Conservation (phyloP, 352 stramenopile species). For the Phytophthora citricola region DNA sequence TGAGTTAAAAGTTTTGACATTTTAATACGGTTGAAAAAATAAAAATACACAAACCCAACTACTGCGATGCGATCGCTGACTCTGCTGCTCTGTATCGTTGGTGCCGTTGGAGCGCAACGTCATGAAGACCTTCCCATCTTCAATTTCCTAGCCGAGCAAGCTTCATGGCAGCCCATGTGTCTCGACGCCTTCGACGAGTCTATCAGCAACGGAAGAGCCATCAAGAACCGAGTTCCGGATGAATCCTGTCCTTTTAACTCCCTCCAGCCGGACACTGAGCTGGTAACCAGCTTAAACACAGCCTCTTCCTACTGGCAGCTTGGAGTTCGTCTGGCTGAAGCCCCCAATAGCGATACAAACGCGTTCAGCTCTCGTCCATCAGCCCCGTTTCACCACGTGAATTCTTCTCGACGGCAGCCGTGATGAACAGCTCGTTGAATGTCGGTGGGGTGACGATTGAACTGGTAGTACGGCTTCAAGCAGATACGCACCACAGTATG, state of each 20-base stretch:
- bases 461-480: slow-evolving; percentile 57
- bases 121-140: slow-evolving; percentile 14
- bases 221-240: slow-evolving; percentile 24
- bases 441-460: slow-evolving; percentile 69
- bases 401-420: slow-evolving; percentile 52
- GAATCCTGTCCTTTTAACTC: slow-evolving; percentile 64
- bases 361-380: slow-evolving; percentile 60
- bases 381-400: slow-evolving; percentile 55
- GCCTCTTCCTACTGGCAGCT: slow-evolving; percentile 43
- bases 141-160: slow-evolving; percentile 35
- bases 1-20: slow-evolving; percentile 1
- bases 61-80: slow-evolving; percentile 10
- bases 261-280: slow-evolving; percentile 53
- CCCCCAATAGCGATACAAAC: slow-evolving; percentile 37
- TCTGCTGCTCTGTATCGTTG: slow-evolving; percentile 8
- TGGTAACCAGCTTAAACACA: slow-evolving; percentile 56
- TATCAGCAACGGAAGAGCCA: slow-evolving; percentile 9
- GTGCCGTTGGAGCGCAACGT: not conserved
- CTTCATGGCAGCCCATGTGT: slow-evolving; percentile 37
- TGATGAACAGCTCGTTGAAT: slow-evolving; percentile 13
- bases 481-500: slow-evolving; percentile 52
- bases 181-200: slow-evolving; percentile 42
- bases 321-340: slow-evolving; percentile 47
- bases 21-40: slow-evolving; percentile 2
- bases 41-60: slow-evolving; percentile 10